phyloP scores from a whole-genome alignment of 2,329 filamentous ascomycete species.

The Fusarium abutilonis region DNA sequence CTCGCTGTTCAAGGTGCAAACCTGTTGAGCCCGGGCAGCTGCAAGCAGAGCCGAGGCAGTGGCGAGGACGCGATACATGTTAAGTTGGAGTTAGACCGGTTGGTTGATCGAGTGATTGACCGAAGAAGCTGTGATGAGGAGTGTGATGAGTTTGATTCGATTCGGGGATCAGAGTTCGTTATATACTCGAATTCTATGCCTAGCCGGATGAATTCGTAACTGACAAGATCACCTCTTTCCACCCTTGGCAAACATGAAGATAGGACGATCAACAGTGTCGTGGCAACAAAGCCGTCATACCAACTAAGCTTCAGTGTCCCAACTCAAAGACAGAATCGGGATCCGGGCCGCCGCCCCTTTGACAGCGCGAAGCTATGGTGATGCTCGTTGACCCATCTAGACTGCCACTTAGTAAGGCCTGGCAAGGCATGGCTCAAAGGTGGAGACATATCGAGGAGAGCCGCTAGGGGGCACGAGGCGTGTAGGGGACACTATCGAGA shows the following conservation, averaged over 20 bases:
- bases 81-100: constrained; percentile 27
- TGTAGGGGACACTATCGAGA: constrained; percentile 10
- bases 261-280: constrained; percentile 6
- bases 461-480: constrained; percentile 2
- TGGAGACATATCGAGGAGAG: constrained; percentile 13
- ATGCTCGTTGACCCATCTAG: constrained; percentile 4
- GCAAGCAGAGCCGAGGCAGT: constrained; percentile 45
- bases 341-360: constrained; percentile 31
- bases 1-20: constrained; percentile 59
- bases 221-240: constrained; percentile 2
- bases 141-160: constrained; percentile 20
- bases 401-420: constrained; percentile 1
- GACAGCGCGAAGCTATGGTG: neutral
- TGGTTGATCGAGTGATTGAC: constrained; percentile 12
- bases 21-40: constrained; percentile 57
- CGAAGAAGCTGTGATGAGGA: constrained; percentile 24
- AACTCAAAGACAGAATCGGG: constrained; percentile 15
- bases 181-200: constrained; percentile 22
- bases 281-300: constrained; percentile 20
- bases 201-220: neutral
- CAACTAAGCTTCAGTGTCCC: constrained; percentile 15
- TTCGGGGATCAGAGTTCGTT: constrained; percentile 21
- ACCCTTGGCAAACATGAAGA: neutral
- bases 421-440: constrained; percentile 8
- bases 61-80: constrained; percentile 47